phyloP scores from a whole-genome alignment of 164 flowering plant species.

The Litsea cubeba region DNA sequence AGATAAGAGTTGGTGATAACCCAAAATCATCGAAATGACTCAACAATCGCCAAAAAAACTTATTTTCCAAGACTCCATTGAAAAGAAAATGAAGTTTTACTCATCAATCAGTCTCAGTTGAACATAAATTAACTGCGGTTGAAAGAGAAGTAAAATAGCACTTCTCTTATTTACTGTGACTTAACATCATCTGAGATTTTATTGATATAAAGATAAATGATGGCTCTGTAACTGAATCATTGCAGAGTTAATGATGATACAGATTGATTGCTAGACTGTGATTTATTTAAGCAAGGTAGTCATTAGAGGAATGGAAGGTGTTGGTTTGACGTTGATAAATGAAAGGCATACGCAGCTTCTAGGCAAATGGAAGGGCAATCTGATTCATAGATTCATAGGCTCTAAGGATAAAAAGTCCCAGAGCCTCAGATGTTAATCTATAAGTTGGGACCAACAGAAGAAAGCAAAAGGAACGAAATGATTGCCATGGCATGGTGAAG shows the following conservation, averaged over 20 bases:
- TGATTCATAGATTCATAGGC: conserved; percentile 2
- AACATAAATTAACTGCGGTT: no score
- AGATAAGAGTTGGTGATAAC: no score
- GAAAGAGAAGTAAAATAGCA: no score
- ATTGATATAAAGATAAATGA: no score
- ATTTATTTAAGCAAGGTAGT: background rate
- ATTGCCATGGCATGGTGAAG: conserved; percentile 6
- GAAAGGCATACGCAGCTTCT: background rate
- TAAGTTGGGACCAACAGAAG: background rate
- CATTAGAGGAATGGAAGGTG: background rate
- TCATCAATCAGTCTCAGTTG: no score
- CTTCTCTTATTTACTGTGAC: no score
- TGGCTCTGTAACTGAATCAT: background rate
- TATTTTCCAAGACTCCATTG: no score
- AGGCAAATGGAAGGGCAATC: background rate
- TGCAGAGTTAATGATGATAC: background rate
- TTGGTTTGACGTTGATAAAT: background rate
- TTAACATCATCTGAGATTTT: no score
- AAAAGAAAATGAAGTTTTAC: no score
- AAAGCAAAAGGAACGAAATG: background rate
- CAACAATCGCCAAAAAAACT: no score
- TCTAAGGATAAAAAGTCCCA: background rate
- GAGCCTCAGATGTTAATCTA: background rate
- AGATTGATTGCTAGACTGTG: background rate
- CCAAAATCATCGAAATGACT: no score